phyloP scores from a whole-genome alignment of 78 protist species.

The Cyanophora paradoxa region DNA sequence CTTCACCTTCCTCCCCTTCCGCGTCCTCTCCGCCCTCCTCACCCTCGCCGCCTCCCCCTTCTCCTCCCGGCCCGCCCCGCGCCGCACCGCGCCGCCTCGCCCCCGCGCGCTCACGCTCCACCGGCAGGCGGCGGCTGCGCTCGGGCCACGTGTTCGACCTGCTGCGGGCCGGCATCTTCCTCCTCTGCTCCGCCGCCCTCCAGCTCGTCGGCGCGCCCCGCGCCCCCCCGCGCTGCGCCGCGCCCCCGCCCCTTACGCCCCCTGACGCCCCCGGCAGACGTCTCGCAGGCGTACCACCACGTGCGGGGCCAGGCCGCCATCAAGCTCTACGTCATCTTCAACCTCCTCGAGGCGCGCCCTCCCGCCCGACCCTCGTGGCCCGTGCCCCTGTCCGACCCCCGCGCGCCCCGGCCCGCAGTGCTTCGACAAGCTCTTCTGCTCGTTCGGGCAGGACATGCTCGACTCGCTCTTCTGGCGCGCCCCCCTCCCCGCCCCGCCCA shows the following conservation, averaged over 20 bases:
- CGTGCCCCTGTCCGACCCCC: no score
- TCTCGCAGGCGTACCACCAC: constrained; percentile 65
- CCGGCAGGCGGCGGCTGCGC: not conserved
- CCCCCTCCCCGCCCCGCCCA: no score
- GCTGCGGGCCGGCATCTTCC: not conserved
- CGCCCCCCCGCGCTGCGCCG: no score
- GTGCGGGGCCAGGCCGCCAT: constrained; percentile 73
- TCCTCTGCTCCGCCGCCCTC: no score
- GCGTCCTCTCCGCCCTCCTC: not conserved
- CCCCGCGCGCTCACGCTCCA: no score
- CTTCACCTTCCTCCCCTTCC: constrained; percentile 4
- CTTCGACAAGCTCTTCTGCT: constrained; percentile 59
- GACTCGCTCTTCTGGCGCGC: constrained; percentile 56
- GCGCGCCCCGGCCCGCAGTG: no score
- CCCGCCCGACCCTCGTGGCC: no score
- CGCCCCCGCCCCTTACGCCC: not conserved
- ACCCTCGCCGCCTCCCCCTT: no score
- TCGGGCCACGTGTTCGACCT: not conserved
- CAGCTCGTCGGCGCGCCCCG: no score
- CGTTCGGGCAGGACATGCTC: constrained; percentile 74
- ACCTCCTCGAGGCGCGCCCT: constrained; percentile 59
- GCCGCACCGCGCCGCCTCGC: no score
- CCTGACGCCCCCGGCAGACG: not conserved
- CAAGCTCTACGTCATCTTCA: constrained; percentile 81
- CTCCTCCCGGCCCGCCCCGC: no score